phyloP scores from a whole-genome alignment of 1,284 basidiomycete genomes.

The Laetiporus sulphureus region DNA sequence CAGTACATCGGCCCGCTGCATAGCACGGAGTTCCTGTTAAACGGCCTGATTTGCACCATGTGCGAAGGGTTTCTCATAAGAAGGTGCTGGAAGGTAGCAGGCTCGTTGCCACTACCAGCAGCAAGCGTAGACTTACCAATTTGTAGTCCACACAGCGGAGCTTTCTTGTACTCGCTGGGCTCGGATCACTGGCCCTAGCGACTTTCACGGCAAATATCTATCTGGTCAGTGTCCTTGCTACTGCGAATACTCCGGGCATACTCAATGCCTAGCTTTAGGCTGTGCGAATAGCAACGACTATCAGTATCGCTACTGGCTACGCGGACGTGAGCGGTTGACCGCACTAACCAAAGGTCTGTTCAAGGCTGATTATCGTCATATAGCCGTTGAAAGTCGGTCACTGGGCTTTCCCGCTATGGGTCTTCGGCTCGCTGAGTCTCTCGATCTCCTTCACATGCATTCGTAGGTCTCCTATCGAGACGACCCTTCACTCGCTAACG shows the following conservation, averaged over 20 bases:
- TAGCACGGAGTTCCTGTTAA: constrained; percentile 40
- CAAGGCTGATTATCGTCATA: not conserved
- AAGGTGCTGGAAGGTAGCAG: constrained; percentile 41
- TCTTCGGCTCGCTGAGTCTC: constrained; percentile 27
- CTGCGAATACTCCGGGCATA: not conserved
- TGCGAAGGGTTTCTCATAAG: constrained; percentile 42
- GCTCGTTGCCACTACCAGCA: not conserved
- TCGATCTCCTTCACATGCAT: constrained; percentile 35
- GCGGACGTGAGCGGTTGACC: constrained; percentile 25
- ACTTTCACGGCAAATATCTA: constrained; percentile 30
- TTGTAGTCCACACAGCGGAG: constrained; percentile 34
- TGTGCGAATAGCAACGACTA: constrained; percentile 14
- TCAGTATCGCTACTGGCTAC: constrained; percentile 10
- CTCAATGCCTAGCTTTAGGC: constrained; percentile 12
- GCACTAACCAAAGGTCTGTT: too few relatives aligned
- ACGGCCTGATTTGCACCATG: constrained; percentile 37
- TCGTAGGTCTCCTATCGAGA: constrained; percentile 22
- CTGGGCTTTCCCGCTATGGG: constrained; percentile 21
- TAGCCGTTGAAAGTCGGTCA: constrained; percentile 30
- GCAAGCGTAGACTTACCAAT: not conserved
- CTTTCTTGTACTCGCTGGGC: constrained; percentile 29
- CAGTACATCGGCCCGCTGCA: constrained; percentile 34
- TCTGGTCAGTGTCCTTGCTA: constrained; percentile 23
- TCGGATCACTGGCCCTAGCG: constrained; percentile 20
- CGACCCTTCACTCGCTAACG: not conserved